A percentile compares a stretch with the other conserved stretches of the same genome.
These are phyloP conservation scores for Aspergillus calidoustus DNA, from an alignment of 2,329 filamentous ascomycete species.

Conservation along the genomic window DNA sequence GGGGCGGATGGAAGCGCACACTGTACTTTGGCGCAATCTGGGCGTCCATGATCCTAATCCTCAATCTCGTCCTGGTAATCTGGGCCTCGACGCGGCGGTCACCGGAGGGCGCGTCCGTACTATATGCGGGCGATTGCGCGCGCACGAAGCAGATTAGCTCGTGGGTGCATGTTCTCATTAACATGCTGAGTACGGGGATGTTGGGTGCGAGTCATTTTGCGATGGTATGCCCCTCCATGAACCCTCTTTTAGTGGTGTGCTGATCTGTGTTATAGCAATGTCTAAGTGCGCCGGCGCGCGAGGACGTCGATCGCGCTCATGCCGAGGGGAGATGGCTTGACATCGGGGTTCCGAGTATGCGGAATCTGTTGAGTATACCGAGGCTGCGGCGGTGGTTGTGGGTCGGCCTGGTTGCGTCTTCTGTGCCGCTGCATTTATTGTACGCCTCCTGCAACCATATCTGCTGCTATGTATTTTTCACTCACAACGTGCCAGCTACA, in stretches of 20 bases:
- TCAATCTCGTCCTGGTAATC: background rate
- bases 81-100: background rate
- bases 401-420: background rate
- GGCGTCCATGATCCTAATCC: background rate
- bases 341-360: constrained; percentile 11
- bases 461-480: background rate
- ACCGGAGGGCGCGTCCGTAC: background rate
- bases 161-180: constrained; percentile 17
- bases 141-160: background rate
- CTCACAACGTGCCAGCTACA: background rate
- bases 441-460: background rate
- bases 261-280: too few species aligned
- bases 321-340: background rate
- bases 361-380: background rate
- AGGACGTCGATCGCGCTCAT: constrained; percentile 15
- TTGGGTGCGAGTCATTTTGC: constrained; percentile 14
- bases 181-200: constrained; percentile 14
- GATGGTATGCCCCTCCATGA: too few species aligned
- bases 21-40: background rate
- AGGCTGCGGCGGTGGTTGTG: background rate
- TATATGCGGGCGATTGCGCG: constrained; percentile 11
- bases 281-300: constrained; percentile 10
- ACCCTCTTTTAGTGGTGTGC: too few species aligned
- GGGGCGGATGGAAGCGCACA: background rate
- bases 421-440: constrained; percentile 14